A percentile compares a stretch with the other conserved stretches of the same genome.
Conservation (phyloP, 2,329 filamentous ascomycete species). For the Colletotrichum sp. region DNA sequence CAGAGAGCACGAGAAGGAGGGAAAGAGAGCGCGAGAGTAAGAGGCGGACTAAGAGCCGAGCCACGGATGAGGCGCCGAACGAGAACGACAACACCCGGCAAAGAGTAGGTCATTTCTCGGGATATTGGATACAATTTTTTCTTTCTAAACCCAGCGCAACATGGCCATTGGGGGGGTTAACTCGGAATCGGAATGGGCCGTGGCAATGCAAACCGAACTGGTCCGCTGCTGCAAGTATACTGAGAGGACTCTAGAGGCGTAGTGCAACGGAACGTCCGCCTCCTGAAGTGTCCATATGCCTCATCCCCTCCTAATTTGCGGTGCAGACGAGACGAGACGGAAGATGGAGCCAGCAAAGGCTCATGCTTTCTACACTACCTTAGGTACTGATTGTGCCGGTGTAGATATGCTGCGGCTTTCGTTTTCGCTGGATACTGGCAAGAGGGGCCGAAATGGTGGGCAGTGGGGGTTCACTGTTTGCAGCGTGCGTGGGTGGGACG, state of each 20-base stretch:
- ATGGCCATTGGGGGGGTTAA: not conserved
- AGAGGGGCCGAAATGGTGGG: not conserved
- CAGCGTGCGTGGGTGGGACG: slow-evolving; percentile 12
- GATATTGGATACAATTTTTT: not conserved
- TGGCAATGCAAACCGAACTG: not conserved
- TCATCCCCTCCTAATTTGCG: slow-evolving; percentile 5
- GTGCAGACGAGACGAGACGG: not conserved
- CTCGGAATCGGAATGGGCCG: not conserved
- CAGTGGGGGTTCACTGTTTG: slow-evolving; percentile 16
- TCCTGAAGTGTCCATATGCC: not conserved
- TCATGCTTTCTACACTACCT: not conserved
- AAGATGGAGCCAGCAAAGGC: not conserved
- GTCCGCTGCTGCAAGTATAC: not conserved
- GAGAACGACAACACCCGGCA: not conserved
- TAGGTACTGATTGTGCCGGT: not conserved
- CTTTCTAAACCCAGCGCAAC: not conserved
- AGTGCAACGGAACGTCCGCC: not conserved
- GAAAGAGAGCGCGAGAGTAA: not conserved
- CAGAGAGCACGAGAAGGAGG: not conserved
- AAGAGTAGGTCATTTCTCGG: not conserved
- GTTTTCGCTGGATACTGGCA: not conserved
- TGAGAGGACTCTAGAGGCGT: not conserved
- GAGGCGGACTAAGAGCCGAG: not conserved
- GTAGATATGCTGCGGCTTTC: not conserved
- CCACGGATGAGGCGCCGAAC: not conserved